phyloP scores from a whole-genome alignment of 2,329 filamentous ascomycete species.

The Sclerotinia minor region DNA sequence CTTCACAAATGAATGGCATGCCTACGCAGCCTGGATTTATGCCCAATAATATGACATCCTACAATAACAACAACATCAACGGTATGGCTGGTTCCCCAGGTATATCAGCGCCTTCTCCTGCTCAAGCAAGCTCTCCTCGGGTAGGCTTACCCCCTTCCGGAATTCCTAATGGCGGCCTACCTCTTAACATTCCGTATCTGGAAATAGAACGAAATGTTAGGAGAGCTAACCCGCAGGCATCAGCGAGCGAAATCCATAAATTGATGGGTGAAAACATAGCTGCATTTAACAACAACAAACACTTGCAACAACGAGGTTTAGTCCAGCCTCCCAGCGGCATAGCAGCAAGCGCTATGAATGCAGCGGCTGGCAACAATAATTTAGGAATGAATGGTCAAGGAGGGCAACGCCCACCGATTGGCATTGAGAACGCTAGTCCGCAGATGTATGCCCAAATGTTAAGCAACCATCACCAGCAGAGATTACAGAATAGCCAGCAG shows the following conservation, averaged over 20 bases:
- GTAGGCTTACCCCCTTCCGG: slow-evolving; percentile 32
- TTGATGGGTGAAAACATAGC: slow-evolving; percentile 43
- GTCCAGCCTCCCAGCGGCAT: slow-evolving; percentile 43
- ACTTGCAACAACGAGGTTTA: slow-evolving; percentile 41
- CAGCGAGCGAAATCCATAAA: slow-evolving; percentile 22
- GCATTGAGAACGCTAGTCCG: slow-evolving; percentile 46
- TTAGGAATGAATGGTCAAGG: slow-evolving; percentile 24
- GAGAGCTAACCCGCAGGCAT: slow-evolving; percentile 10
- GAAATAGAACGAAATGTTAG: slow-evolving; percentile 20
- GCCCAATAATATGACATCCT: slow-evolving; percentile 51
- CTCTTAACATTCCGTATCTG: slow-evolving; percentile 12
- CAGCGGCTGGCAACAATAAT: slow-evolving; percentile 47
- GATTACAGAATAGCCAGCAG: slow-evolving; percentile 33
- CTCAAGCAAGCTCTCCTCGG: slow-evolving; percentile 38
- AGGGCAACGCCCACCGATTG: slow-evolving; percentile 26
- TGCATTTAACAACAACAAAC: slow-evolving; percentile 22
- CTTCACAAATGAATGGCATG: slow-evolving; percentile 41
- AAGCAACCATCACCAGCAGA: slow-evolving; percentile 48
- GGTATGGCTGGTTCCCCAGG: slow-evolving; percentile 48
- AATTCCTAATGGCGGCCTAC: slow-evolving; percentile 15
- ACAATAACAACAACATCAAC: slow-evolving; percentile 49
- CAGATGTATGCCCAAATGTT: slow-evolving; percentile 55
- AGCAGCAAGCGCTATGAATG: slow-evolving; percentile 54
- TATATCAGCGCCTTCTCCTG: slow-evolving; percentile 33
- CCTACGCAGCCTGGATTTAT: slow-evolving; percentile 37